Evolutionary conservation across 257 asterid species (phyloP).

Genomic region (Capsicum rhomboideum): DNA sequence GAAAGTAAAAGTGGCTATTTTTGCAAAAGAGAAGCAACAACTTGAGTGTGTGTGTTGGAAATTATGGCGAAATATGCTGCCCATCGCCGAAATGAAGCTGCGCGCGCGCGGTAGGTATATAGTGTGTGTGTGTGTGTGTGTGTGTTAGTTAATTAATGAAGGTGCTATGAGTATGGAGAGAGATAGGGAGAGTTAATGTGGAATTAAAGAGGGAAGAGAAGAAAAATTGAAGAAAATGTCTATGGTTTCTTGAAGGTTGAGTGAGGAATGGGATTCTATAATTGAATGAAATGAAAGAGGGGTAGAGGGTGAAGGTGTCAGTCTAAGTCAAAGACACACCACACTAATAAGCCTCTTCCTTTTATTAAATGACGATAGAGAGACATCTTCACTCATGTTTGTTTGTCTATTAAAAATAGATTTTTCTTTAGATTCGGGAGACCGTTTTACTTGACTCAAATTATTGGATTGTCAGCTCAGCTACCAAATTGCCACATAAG

Average conservation of each 20-base stretch:
- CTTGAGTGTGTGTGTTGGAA: background rate
- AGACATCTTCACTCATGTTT: background rate
- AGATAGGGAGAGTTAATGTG: background rate
- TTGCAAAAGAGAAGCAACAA: background rate
- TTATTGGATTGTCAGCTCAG: too few species aligned
- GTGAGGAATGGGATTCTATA: background rate
- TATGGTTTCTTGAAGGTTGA: background rate
- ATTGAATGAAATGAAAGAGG: background rate
- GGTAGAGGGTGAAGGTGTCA: background rate
- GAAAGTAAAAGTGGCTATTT: background rate
- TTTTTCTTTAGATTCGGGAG: too few species aligned
- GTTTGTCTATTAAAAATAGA: too few species aligned
- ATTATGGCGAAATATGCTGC: background rate
- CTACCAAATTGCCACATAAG: too few species aligned
- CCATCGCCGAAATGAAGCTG: background rate
- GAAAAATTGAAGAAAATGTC: background rate
- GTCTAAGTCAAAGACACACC: constrained; percentile 1
- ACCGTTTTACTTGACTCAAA: too few species aligned
- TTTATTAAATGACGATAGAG: background rate
- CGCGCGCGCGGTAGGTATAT: background rate
- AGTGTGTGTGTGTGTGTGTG: background rate
- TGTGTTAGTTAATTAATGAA: background rate
- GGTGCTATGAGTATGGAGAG: background rate
- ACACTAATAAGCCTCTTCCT: background rate
- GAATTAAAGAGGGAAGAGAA: background rate